A percentile compares a stretch with the other conserved stretches of the same genome.
Evolutionary conservation across 352 stramenopile genomes (phyloP).

Genomic region (Pythium biforme): DNA sequence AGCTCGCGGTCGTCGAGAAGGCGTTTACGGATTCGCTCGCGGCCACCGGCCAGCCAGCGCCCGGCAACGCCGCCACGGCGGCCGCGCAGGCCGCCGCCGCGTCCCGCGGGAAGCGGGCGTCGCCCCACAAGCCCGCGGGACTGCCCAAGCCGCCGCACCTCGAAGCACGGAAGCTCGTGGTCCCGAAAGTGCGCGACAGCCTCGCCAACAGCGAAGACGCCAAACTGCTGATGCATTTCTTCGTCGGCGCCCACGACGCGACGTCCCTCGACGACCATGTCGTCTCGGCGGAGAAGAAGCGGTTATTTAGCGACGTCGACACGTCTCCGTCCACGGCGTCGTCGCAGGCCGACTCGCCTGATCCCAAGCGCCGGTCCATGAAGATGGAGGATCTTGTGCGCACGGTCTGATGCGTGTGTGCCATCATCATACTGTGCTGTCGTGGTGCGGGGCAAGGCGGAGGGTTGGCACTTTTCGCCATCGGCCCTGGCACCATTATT

Average conservation of each 20-base stretch:
- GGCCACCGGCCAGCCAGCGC: conserved; percentile 20
- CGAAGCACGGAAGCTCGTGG: conserved; percentile 27
- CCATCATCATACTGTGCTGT: not conserved
- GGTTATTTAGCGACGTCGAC: conserved; percentile 42
- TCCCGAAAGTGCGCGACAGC: conserved; percentile 20
- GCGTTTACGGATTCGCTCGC: conserved; percentile 74
- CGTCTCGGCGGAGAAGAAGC: conserved; percentile 47
- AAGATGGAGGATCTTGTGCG: conserved; percentile 40
- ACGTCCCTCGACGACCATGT: conserved; percentile 26
- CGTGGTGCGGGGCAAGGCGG: not conserved
- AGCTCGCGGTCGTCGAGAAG: conserved; percentile 61
- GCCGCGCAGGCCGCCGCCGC: conserved; percentile 5
- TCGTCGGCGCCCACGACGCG: conserved; percentile 50
- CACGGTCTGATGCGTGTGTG: conserved; percentile 14
- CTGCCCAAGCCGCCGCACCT: conserved; percentile 22
- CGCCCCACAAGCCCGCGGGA: conserved; percentile 24
- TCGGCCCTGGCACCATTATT: conserved; percentile 12
- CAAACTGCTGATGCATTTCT: conserved; percentile 77
- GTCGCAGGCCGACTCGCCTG: conserved; percentile 14
- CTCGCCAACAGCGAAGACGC: conserved; percentile 62
- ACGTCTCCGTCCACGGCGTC: conserved; percentile 15
- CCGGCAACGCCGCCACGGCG: not conserved
- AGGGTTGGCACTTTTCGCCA: not conserved
- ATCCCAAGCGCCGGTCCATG: conserved; percentile 48
- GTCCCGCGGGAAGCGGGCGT: conserved; percentile 7